A percentile compares a stretch with the other conserved stretches of the same genome.
phyloP scores from a whole-genome alignment of 306 rosid species.

The Phaseolus lunatus region DNA sequence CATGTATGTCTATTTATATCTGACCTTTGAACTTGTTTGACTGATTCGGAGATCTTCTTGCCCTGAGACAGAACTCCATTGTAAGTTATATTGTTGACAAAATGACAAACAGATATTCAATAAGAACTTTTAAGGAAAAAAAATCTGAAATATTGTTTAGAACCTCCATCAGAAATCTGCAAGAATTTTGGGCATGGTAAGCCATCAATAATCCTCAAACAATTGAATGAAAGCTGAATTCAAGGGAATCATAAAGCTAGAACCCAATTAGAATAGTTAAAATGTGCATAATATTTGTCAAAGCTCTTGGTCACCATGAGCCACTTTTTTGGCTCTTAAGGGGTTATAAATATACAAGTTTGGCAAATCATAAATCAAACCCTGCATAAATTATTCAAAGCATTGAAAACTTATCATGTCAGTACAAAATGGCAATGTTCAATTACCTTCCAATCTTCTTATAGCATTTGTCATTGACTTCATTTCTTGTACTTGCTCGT shows the following conservation, averaged over 20 bases:
- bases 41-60: conserved; percentile 65
- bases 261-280: conserved; percentile 29
- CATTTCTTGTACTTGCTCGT: conserved; percentile 88
- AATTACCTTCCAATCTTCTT: conserved; percentile 83
- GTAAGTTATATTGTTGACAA: conserved; percentile 50
- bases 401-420: conserved; percentile 25
- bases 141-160: conserved; percentile 3
- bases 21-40: conserved; percentile 72
- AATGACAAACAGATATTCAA: conserved; percentile 42
- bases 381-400: conserved; percentile 32
- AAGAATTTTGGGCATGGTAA: conserved; percentile 33
- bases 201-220: not conserved
- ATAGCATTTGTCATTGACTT: conserved; percentile 83
- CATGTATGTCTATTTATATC: conserved; percentile 39
- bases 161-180: conserved; percentile 14
- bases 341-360: conserved; percentile 19
- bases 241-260: conserved; percentile 34
- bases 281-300: conserved; percentile 23
- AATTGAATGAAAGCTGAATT: not conserved
- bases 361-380: conserved; percentile 39
- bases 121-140: not conserved
- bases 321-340: conserved; percentile 13
- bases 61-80: conserved; percentile 52
- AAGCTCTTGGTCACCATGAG: conserved; percentile 34
- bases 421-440: conserved; percentile 33